Conservation (phyloP, 805 yeast genomes). For the Metschnikowia santaceciliae region DNA sequence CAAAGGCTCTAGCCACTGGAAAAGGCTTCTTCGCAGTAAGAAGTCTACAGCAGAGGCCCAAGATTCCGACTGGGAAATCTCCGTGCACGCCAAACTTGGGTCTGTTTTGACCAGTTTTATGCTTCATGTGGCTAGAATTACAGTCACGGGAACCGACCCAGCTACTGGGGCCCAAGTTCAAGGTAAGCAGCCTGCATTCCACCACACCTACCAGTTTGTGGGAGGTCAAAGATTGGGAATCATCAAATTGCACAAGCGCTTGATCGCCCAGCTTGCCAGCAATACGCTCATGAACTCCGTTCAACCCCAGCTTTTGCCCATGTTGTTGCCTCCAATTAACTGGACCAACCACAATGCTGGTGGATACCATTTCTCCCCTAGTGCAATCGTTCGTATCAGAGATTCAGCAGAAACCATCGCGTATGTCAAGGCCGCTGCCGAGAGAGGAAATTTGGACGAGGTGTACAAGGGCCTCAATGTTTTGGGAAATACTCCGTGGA, state of each 20-base stretch:
- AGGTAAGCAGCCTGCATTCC: slow-evolving; percentile 85
- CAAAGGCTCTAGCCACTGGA: slow-evolving; percentile 47
- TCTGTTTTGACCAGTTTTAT: slow-evolving; percentile 71
- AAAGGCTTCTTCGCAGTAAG: slow-evolving; percentile 35
- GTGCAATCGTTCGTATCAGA: slow-evolving; percentile 66
- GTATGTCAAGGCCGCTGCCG: slow-evolving; percentile 80
- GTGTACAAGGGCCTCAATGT: slow-evolving; percentile 62
- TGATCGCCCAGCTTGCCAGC: slow-evolving; percentile 63
- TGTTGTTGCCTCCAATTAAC: slow-evolving; percentile 85
- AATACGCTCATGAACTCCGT: slow-evolving; percentile 61
- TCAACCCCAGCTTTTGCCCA: slow-evolving; percentile 86
- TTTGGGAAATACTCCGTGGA: slow-evolving; percentile 83
- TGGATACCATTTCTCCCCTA: slow-evolving; percentile 69
- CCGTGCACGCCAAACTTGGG: slow-evolving; percentile 62
- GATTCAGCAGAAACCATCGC: slow-evolving; percentile 89
- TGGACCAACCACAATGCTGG: slow-evolving; percentile 85
- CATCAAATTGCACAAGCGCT: slow-evolving; percentile 65
- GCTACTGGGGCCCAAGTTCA: slow-evolving; percentile 59
- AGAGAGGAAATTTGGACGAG: slow-evolving; percentile 55
- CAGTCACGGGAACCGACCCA: slow-evolving; percentile 80
- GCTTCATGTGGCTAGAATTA: slow-evolving; percentile 77
- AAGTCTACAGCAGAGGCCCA: slow-evolving; percentile 3
- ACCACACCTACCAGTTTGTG: slow-evolving; percentile 79
- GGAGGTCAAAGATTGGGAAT: slow-evolving; percentile 81
- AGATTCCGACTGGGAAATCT: slow-evolving; percentile 23